Percentiles rank a stretch among this genome's conserved stretches.
phyloP scores from a whole-genome alignment of 768 basidiomycete species.

The Tulasnella sp. region DNA sequence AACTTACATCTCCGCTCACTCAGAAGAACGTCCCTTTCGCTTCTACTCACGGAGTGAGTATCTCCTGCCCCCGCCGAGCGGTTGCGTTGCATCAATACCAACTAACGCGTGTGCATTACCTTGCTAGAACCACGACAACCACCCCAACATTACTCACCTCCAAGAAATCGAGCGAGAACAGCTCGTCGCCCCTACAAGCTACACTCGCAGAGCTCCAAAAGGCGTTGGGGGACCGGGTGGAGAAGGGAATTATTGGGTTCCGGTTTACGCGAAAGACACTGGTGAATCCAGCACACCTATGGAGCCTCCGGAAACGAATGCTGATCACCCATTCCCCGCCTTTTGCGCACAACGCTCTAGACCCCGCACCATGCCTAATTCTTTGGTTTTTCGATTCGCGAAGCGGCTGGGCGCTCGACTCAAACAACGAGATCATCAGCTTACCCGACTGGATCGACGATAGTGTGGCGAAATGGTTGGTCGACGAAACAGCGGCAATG shows the following conservation, averaged over 20 bases:
- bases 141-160: conserved; percentile 60
- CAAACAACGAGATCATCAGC: conserved; percentile 33
- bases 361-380: conserved; percentile 46
- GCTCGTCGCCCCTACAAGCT: conserved; percentile 47
- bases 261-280: conserved; percentile 36
- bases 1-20: conserved; percentile 55
- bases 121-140: conserved; percentile 64
- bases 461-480: conserved; percentile 55
- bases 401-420: conserved; percentile 45
- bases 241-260: conserved; percentile 71
- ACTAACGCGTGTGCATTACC: not conserved
- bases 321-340: not conserved
- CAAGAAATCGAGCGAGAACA: conserved; percentile 60
- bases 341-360: conserved; percentile 25
- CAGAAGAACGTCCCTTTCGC: conserved; percentile 54
- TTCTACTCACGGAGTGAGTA: conserved; percentile 55
- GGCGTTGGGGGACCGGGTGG: conserved; percentile 56
- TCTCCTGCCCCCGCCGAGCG: too few species aligned
- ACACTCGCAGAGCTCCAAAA: conserved; percentile 51
- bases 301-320: not conserved
- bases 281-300: too few species aligned
- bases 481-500: conserved; percentile 47
- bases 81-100: too few species aligned
- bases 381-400: conserved; percentile 78
- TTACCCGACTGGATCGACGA: conserved; percentile 64